These are phyloP conservation scores for Rhodosporidiobolus odoratus DNA, from an alignment of 768 basidiomycete species.

Conservation along the genomic window DNA sequence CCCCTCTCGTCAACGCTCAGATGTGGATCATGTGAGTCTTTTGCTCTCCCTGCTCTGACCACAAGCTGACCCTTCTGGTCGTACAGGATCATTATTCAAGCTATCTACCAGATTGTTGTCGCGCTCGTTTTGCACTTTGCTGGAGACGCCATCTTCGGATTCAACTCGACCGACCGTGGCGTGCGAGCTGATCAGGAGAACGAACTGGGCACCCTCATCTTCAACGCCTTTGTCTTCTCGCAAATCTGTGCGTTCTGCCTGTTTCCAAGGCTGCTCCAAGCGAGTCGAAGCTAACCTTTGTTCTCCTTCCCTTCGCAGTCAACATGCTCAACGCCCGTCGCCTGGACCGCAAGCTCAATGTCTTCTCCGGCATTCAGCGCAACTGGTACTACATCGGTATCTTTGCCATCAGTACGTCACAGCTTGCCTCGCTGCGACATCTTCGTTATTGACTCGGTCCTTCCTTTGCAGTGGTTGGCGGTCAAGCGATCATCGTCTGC, in stretches of 20 bases:
- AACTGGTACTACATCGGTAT: constrained; percentile 83
- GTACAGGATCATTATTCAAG: constrained; percentile 62
- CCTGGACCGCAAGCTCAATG: constrained; percentile 76
- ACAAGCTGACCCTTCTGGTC: neutral
- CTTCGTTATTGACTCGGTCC: neutral
- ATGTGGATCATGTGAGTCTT: constrained; percentile 71
- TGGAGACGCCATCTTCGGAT: constrained; percentile 63
- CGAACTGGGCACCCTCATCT: constrained; percentile 64
- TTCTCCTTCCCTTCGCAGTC: constrained; percentile 12
- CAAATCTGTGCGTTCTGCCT: constrained; percentile 60
- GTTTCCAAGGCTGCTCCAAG: too few species aligned
- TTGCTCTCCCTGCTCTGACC: neutral
- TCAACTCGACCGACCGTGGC: constrained; percentile 39
- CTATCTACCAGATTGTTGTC: constrained; percentile 73
- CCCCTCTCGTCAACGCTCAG: constrained; percentile 80
- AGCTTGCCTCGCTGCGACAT: neutral
- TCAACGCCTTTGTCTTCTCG: constrained; percentile 97
- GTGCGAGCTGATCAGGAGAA: constrained; percentile 42
- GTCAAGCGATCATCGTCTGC: constrained; percentile 83
- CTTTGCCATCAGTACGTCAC: constrained; percentile 68
- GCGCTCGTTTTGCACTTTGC: constrained; percentile 85
- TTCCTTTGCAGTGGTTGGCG: constrained; percentile 62
- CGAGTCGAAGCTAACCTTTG: neutral
- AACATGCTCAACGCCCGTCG: constrained; percentile 78
- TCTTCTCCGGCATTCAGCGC: constrained; percentile 71